These are phyloP conservation scores for Tetrahymena malaccensis DNA, from an alignment of 73 alveolate genomes.

Conservation along the genomic window DNA sequence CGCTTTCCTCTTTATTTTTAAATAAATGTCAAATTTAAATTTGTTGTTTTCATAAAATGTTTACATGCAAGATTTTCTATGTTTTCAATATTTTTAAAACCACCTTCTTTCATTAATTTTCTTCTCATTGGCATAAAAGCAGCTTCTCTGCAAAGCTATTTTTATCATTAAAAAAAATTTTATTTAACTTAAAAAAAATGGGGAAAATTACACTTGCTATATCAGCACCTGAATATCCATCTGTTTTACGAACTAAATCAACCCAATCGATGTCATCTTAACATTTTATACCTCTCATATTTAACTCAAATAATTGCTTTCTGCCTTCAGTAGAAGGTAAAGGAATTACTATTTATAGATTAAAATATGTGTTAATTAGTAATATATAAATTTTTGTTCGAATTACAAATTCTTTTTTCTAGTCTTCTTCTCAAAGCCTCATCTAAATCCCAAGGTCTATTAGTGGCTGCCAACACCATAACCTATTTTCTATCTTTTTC, in stretches of 20 bases:
- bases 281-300: neutral
- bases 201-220: conserved; percentile 53
- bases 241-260: conserved; percentile 62
- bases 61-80: conserved; percentile 9
- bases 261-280: conserved; percentile 37
- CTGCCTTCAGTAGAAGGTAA: conserved; percentile 35
- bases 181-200: neutral
- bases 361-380: no score
- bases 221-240: conserved; percentile 94
- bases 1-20: conserved; percentile 41
- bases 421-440: conserved; percentile 88
- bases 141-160: conserved; percentile 79
- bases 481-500: conserved; percentile 58
- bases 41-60: neutral
- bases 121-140: conserved; percentile 91
- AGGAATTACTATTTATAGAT: conserved; percentile 35
- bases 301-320: conserved; percentile 2
- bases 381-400: neutral
- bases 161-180: neutral
- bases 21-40: neutral
- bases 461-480: conserved; percentile 79
- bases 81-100: conserved; percentile 10
- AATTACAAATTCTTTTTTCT: conserved; percentile 81
- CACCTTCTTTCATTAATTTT: conserved; percentile 43
- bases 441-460: conserved; percentile 91